Evolutionary conservation across 306 rosid species (phyloP).

Genomic region (Cotoneaster glaucophyllus): DNA sequence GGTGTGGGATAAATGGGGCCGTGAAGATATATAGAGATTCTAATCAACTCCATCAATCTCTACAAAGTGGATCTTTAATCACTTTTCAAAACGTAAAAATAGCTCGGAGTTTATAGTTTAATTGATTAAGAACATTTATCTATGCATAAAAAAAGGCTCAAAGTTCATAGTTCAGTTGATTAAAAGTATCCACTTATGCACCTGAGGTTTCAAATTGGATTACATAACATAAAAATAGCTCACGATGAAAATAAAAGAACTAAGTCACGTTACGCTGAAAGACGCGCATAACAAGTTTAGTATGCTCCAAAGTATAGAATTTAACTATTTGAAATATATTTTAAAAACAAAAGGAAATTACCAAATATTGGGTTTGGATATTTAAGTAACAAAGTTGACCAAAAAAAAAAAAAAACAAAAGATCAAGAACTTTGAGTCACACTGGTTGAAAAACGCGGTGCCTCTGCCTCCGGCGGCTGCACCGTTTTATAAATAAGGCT

Average conservation of each 20-base stretch:
- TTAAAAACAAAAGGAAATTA: not conserved
- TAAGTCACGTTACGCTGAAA: too few species aligned
- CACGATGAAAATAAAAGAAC: too few species aligned
- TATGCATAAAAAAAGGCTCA: too few species aligned
- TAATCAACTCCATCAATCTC: not conserved
- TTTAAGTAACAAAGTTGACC: not conserved
- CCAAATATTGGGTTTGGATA: not conserved
- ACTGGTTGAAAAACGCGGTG: not conserved
- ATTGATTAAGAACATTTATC: too few species aligned
- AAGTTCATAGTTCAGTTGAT: too few species aligned
- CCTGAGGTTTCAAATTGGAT: accelerated
- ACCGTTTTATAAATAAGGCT: not conserved
- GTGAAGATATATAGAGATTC: slow-evolving; percentile 2
- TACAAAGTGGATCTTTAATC: not conserved
- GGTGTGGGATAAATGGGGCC: not conserved
- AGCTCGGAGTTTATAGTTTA: too few species aligned
- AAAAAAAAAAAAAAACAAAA: not conserved
- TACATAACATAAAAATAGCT: too few species aligned
- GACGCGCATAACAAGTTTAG: too few species aligned
- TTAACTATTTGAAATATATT: not conserved
- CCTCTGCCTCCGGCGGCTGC: not conserved
- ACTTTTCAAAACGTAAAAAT: not conserved
- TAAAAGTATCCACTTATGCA: too few species aligned
- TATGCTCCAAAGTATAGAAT: too few species aligned
- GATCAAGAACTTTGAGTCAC: not conserved